Evolutionary conservation across 345 rosid species (phyloP), one percentile per base, ranked within the genome.

Genomic region (Gynandropsis gynandra): DNA sequence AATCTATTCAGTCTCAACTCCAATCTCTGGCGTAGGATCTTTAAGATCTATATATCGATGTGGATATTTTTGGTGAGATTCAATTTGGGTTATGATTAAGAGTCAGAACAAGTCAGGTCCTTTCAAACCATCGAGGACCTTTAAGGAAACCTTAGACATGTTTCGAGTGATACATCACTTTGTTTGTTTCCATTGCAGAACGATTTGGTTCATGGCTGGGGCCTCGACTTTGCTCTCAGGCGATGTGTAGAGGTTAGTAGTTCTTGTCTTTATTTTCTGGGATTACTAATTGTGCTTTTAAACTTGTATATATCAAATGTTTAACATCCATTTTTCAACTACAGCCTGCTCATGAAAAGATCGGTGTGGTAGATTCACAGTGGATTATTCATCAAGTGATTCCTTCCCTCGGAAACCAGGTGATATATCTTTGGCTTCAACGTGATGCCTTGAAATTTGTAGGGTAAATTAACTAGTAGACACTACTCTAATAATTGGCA

Each of bases 161-260:
- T 50, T 69, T 66, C 40, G 69, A n/a, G 19, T 16, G 9, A 37
- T 20, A 3, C 17, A 16, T 9, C 10, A 12, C 7, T 9, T 20
- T 1, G 29, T 24, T 24, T 24, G 29, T 24, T 51, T 8, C 54
- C 38, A 31, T 19, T 71, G 54, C 76, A 92, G 95, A 92, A 92
- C 59, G 97, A 92, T 68, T 76, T 92, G 79, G 93, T 92, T 62
- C 98, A 92, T 50, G 98, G 97, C 59, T 92, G 97, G 98, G 98
- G 98, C 45, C 82, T 92, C 61, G 98, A 87, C 75, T 92, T 92
- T 52, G 89, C 95, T 60, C 93, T 92, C 47, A 71, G 95, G 70
- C 80, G 84, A 85, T 92, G 98, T 32, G 81, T 81, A 18, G 79
- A 83, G 81, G 98, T 78, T 16, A 21, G 18, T 42, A 57, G 1